Base-by-base conservation (phyloP, 441 rosid genomes). In the Euphorbia celastroides region DNA sequence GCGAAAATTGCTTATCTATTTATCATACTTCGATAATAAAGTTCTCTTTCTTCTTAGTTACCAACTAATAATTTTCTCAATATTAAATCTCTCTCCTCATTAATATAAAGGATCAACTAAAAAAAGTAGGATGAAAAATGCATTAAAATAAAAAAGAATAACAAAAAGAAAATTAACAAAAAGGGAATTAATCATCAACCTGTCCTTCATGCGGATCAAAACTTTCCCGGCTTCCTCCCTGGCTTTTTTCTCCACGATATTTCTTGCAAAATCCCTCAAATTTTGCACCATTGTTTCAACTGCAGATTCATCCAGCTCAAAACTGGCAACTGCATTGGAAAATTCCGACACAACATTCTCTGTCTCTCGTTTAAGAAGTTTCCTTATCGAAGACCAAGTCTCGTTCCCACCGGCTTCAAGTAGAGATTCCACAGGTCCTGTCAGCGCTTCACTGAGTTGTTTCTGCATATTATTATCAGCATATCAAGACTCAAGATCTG, bases 161-260 rank as follows among this genome's bases (percentile, higher is more conserved):
- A 9, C 42, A 36, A 36, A 1, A 9, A 36, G 42, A 36, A 36
- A 7, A 13, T 36, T 9, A 14, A 13, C 32, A 57, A 60, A 68
- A 16, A n/a, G n/a, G n/a, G n/a, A n/a, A n/a, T n/a, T 54, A 57
- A 25, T 50, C 62, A 51, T 46, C 57, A 70, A 90, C 97, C 86
- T 79, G 74, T 84, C 95, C 79, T 89, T 86, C 97, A 89, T 93
- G 79, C 78, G 79, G 68, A 81, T 82, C 73, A 91, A 72, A 80
- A 89, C 82, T 65, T 79, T 81, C 52, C 81, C 87, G 56, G 99
- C 93, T 77, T 84, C 90, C 81, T 86, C 82, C 81, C 81, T 89
- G 31, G 97, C 92, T 64, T 85, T 91, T 66, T 80, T 83, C 82
- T 81, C 81, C 60, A 91, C 95, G 65, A 93, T 31, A 70, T 80